These are phyloP conservation scores for Thraustochytrium striatum DNA, from an alignment of 352 stramenopile species.

Conservation along the genomic window DNA sequence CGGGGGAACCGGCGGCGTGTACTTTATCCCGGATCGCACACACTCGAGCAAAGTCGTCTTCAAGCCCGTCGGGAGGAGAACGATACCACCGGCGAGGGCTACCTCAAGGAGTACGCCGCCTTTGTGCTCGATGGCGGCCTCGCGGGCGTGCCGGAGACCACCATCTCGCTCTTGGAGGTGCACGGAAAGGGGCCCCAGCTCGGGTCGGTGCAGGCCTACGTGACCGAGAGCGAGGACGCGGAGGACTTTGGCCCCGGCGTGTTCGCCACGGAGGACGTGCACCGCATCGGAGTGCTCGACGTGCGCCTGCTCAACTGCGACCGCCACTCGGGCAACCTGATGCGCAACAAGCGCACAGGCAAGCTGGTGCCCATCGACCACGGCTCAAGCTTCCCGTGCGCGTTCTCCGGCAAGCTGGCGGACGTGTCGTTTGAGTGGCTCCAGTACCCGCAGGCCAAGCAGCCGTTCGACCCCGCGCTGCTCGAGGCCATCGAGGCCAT, in stretches of 20 bases:
- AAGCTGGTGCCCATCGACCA: conserved; percentile 56
- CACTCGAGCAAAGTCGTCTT: not conserved
- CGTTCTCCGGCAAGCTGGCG: conserved; percentile 67
- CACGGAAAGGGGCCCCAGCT: conserved; percentile 52
- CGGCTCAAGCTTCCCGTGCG: conserved; percentile 72
- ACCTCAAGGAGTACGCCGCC: conserved; percentile 73
- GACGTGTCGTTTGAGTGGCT: conserved; percentile 76
- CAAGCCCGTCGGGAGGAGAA: conserved; percentile 25
- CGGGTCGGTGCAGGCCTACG: conserved; percentile 72
- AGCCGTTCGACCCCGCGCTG: conserved; percentile 71
- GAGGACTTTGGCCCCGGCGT: conserved; percentile 66
- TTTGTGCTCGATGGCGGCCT: conserved; percentile 77
- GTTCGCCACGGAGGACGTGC: conserved; percentile 69
- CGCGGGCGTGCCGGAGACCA: conserved; percentile 68
- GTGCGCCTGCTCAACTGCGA: conserved; percentile 77
- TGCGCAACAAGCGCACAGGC: conserved; percentile 62
- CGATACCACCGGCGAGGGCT: conserved; percentile 57
- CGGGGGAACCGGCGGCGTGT: conserved; percentile 31
- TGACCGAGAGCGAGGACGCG: conserved; percentile 65
- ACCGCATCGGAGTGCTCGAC: conserved; percentile 72
- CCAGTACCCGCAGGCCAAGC: conserved; percentile 76
- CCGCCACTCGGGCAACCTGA: conserved; percentile 71
- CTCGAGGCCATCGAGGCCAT: conserved; percentile 70
- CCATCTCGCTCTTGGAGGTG: conserved; percentile 70
- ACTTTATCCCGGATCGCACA: not conserved